A percentile compares a stretch with the other conserved stretches of the same genome.
Evolutionary conservation across 2,329 filamentous ascomycete species (phyloP).

Genomic region (Sclerotiophoma versabilis): DNA sequence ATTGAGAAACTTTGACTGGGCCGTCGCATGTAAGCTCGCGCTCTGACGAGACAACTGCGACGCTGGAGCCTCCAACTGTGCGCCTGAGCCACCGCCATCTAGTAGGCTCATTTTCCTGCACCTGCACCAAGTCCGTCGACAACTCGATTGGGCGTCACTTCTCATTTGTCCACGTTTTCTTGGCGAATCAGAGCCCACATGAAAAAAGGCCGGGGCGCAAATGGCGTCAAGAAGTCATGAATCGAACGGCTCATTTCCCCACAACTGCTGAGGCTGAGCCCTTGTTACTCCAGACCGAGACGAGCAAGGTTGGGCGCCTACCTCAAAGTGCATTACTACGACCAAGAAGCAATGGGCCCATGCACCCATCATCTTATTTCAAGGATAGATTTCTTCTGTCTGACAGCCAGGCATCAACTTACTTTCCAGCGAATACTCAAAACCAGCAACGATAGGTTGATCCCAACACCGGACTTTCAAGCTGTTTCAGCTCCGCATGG

Average conservation of each 20-base stretch:
- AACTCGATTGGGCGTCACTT: constrained; percentile 1
- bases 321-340: constrained; percentile 25
- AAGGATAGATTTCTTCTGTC: constrained; percentile 31
- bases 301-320: constrained; percentile 35
- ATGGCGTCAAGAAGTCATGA: constrained; percentile 22
- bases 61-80: constrained; percentile 13
- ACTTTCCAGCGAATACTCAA: constrained; percentile 13
- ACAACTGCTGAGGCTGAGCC: constrained; percentile 41
- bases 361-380: constrained; percentile 34
- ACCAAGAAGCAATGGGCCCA: constrained; percentile 24
- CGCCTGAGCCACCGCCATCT: constrained; percentile 38
- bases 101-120: constrained; percentile 19
- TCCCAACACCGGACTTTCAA: constrained; percentile 15
- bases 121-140: constrained; percentile 22
- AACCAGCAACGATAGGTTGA: constrained; percentile 14
- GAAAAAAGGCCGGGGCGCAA: constrained; percentile 17
- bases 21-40: constrained; percentile 19
- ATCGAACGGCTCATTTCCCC: constrained; percentile 28
- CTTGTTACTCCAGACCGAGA: constrained; percentile 22
- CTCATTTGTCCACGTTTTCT: constrained; percentile 26
- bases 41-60: constrained; percentile 15
- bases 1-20: constrained; percentile 23
- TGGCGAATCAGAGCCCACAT: constrained; percentile 12
- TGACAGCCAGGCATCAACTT: constrained; percentile 22
- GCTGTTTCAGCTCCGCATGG: constrained; percentile 28